phyloP scores from a whole-genome alignment of 768 basidiomycete genomes.

The Agaricus blazei region DNA sequence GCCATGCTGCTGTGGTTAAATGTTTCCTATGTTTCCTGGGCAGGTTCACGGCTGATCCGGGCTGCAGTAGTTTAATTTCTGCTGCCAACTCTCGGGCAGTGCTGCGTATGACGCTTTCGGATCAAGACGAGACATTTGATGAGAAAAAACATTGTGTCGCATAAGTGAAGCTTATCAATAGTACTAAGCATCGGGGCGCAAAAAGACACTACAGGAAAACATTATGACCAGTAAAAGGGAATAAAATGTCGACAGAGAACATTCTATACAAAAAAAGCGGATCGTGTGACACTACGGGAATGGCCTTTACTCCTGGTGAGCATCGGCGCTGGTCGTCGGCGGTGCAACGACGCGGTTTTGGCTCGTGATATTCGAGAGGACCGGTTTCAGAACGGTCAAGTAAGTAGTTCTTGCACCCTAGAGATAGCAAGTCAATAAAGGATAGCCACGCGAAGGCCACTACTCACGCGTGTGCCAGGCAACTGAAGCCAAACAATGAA shows the following conservation, averaged over 20 bases:
- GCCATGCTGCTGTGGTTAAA: too few relatives aligned
- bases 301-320: constrained; percentile 25
- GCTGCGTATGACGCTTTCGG: too few relatives aligned
- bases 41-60: too few relatives aligned
- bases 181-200: too few relatives aligned
- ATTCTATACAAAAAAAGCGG: not conserved
- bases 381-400: constrained; percentile 69
- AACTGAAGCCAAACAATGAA: constrained; percentile 94
- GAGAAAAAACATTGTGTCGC: not conserved
- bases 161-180: not conserved
- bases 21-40: too few relatives aligned
- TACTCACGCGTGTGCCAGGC: constrained; percentile 74
- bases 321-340: constrained; percentile 46
- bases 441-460: constrained; percentile 9
- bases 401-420: constrained; percentile 89
- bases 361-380: constrained; percentile 60
- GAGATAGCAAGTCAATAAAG: constrained; percentile 13
- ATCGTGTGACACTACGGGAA: not conserved
- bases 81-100: too few relatives aligned
- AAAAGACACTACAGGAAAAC: not conserved
- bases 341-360: constrained; percentile 40
- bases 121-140: not conserved
- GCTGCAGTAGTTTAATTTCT: too few relatives aligned
- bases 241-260: not conserved
- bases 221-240: not conserved